These are phyloP conservation scores for Combretum micranthum DNA, from an alignment of 345 rosid species.

Conservation along the genomic window DNA sequence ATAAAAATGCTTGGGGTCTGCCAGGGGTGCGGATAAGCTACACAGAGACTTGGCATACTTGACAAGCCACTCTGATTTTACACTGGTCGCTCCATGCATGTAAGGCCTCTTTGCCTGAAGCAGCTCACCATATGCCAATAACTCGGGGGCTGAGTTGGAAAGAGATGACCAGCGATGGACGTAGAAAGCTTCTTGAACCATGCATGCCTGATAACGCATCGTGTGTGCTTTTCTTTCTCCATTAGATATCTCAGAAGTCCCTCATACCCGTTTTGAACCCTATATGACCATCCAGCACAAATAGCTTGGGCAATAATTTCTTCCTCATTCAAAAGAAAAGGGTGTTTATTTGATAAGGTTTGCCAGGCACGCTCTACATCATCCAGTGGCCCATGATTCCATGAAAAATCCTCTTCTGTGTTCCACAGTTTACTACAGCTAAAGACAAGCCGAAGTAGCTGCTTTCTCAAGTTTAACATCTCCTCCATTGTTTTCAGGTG, in stretches of 20 bases:
- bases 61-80: conserved; percentile 74
- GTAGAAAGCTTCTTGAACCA: conserved; percentile 59
- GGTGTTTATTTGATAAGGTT: conserved; percentile 32
- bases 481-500: conserved; percentile 86
- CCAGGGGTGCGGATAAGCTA: conserved; percentile 42
- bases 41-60: conserved; percentile 54
- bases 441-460: conserved; percentile 70
- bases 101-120: conserved; percentile 64
- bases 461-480: conserved; percentile 82
- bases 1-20: conserved; percentile 61
- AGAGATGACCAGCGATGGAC: conserved; percentile 79
- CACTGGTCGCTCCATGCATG: conserved; percentile 77
- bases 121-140: conserved; percentile 75
- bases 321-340: conserved; percentile 58
- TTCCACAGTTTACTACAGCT: conserved; percentile 24
- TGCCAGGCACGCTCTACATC: conserved; percentile 75
- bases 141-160: conserved; percentile 64
- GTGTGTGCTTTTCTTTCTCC: conserved; percentile 41
- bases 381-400: conserved; percentile 59
- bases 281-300: conserved; percentile 95
- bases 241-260: conserved; percentile 18
- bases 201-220: conserved; percentile 57
- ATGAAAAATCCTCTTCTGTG: conserved; percentile 41
- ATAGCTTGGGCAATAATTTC: conserved; percentile 69
- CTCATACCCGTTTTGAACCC: conserved; percentile 58